Conservation (phyloP, 176 grass and related monocot species). For the Oryza longistaminata region DNA sequence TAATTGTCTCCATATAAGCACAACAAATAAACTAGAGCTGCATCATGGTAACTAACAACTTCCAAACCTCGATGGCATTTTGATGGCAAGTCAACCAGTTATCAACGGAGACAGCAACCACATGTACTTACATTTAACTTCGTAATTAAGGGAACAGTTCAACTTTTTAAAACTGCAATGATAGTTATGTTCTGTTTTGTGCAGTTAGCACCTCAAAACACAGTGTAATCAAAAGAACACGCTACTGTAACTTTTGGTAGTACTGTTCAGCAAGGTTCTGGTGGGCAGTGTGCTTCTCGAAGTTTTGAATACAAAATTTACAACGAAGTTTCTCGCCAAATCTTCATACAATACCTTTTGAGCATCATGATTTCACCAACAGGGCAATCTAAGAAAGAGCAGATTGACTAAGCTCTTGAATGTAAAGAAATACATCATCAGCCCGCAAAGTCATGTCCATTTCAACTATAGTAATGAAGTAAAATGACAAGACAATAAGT, state of each 20-base stretch:
- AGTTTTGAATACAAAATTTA: constrained; percentile 78
- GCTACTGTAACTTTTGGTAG: constrained; percentile 79
- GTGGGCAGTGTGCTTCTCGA: constrained; percentile 70
- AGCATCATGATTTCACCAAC: constrained; percentile 89
- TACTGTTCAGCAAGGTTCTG: constrained; percentile 87
- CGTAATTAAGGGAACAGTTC: constrained; percentile 7
- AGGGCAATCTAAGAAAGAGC: constrained; percentile 63
- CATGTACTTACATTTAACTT: constrained; percentile 22
- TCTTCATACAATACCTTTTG: constrained; percentile 96
- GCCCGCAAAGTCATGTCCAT: neutral
- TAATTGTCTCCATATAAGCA: constrained; percentile 3
- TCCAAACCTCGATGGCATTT: constrained; percentile 11
- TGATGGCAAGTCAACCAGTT: constrained; percentile 6
- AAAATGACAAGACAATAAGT: constrained; percentile 3
- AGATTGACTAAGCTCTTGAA: constrained; percentile 15
- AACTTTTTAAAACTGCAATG: constrained; percentile 19
- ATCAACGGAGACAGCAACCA: neutral
- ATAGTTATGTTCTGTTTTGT: constrained; percentile 8
- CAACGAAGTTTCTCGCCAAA: constrained; percentile 78
- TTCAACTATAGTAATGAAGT: constrained; percentile 5
- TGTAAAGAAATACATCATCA: neutral
- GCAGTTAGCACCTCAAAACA: neutral
- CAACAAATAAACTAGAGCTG: constrained; percentile 5
- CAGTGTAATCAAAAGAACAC: constrained; percentile 5
- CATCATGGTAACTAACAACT: neutral